Conservation (phyloP, 2,329 filamentous ascomycete species). For the Alternaria ethzedia region DNA sequence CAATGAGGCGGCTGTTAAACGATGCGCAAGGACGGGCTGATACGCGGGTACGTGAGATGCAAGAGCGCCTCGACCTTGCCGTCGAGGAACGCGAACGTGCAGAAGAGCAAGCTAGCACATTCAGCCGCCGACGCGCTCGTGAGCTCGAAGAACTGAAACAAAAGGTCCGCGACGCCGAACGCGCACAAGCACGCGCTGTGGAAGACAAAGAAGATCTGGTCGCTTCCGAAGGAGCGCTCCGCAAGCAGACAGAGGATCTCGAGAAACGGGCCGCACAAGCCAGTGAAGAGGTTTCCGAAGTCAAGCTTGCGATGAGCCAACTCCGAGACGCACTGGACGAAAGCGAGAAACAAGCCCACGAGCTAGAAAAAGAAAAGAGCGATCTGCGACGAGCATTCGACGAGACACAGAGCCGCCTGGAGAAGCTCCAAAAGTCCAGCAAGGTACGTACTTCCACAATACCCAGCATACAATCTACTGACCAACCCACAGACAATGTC, state of each 20-base stretch:
- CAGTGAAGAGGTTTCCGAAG: constrained; percentile 74
- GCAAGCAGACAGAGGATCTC: constrained; percentile 74
- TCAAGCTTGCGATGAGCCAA: constrained; percentile 76
- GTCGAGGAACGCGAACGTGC: constrained; percentile 93
- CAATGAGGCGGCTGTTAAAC: constrained; percentile 85
- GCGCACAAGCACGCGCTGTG: constrained; percentile 71
- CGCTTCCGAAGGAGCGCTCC: constrained; percentile 75
- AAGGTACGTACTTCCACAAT: constrained; percentile 49
- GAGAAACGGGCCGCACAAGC: constrained; percentile 74
- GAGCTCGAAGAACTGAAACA: constrained; percentile 87
- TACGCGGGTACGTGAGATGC: constrained; percentile 83
- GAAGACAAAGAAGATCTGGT: constrained; percentile 82
- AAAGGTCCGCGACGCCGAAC: constrained; percentile 81
- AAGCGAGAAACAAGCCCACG: constrained; percentile 81
- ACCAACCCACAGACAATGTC: constrained; percentile 54
- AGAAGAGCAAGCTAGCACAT: constrained; percentile 85
- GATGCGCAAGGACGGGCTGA: constrained; percentile 88
- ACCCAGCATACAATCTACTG: constrained; percentile 10
- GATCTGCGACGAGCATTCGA: constrained; percentile 79
- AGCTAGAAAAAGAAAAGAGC: constrained; percentile 80
- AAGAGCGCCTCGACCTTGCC: constrained; percentile 83
- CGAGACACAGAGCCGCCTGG: constrained; percentile 76
- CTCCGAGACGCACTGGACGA: constrained; percentile 83
- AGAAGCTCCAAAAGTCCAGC: constrained; percentile 76
- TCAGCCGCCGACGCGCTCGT: constrained; percentile 75